A percentile compares a stretch with the other conserved stretches of the same genome.
phyloP scores from a whole-genome alignment of 345 rosid genomes.

The Arabidopsis thaliana region TAIR10.1 NC_003070.9:22676001-22676500 shows the following conservation, averaged over 20 bases:
- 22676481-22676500: no score
- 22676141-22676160: no score
- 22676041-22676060: no score
- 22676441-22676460: no score
- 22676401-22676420: slow-evolving; percentile 29
- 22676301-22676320: slow-evolving; percentile 26
- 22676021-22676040: no score
- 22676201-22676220: slow-evolving; percentile 22
- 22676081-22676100: no score
- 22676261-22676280: slow-evolving; percentile 29
- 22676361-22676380: slow-evolving; percentile 18
- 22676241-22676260: slow-evolving; percentile 3
- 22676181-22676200: slow-evolving; percentile 8
- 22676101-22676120: no score
- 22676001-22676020: no score
- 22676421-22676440: slow-evolving; percentile 9
- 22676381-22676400: slow-evolving; percentile 24
- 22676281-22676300: slow-evolving; percentile 1
- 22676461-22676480: no score
- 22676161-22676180: slow-evolving; percentile 13
- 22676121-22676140: no score
- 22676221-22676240: slow-evolving; percentile 31
- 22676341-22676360: slow-evolving; percentile 5
- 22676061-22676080: no score
- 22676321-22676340: slow-evolving; percentile 26